Base-by-base conservation (phyloP, 441 rosid species). In the Aleurites moluccanus region DNA sequence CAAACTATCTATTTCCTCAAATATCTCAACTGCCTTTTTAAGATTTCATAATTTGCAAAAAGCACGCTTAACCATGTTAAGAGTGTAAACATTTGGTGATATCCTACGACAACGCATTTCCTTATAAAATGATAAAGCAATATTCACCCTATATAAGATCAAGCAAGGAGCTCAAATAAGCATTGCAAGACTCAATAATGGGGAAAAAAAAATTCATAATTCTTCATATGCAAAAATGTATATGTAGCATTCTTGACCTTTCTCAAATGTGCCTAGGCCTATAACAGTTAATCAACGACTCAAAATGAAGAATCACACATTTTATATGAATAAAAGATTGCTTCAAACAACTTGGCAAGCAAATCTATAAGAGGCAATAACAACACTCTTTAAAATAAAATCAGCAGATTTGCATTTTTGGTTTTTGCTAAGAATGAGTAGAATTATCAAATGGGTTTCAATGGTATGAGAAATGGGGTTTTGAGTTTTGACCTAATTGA, bases 301-400 rank as follows among this genome's bases (percentile, higher is more conserved):
- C 83, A 82, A 8, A 93, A 86, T 1, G 94, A 82, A 50, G 98
- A 93, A 78, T 88, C 88, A 57, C 98, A 93, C 75, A 85, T 75
- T 35, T 93, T 45, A 76, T 89, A 93, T 0, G 96, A 84, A 79
- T 85, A 81, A 66, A 93, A 73, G 23, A 91, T 52, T 1, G 82
- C 81, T 35, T 91, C 86, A 65, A 93, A 91, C 80, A 91, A 59
- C 75, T 83, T 86, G 16, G 74, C 57, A 15, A 88, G 90, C 8
- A 82, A 79, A 79, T 84, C 91, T 11, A 80, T 20, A 0, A 79
- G 78, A 72, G 83, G 73, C 0, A 77, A 63, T 65, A 15, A 88
- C 74, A 18, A 87, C 7, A 64, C 72, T 80, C 75, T 80, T 88
- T 70, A 87, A 72, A 69, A 93, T 78, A 1, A 83, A 81, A 75